Evolutionary conservation across 2,329 filamentous ascomycete species (phyloP), one percentile per base, ranked within the genome.

Genomic region (Talaromyces sp.): DNA sequence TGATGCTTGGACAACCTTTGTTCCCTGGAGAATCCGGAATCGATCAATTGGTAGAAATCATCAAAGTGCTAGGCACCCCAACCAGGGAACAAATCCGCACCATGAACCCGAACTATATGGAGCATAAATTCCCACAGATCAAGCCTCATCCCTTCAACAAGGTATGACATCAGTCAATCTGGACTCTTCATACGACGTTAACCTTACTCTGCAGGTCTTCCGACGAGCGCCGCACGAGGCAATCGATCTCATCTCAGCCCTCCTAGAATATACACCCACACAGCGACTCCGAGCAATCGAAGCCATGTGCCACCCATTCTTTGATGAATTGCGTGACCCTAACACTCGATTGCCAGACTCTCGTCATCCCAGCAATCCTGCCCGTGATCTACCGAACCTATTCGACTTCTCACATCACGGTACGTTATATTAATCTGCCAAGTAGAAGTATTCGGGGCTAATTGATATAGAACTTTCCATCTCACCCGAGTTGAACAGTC

Each of bases 81-180:
- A 98, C 95, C 41, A 87, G 95, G 69, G 95, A 99, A 78, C 95
- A 99, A 80, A 99, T 99, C 75, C 91, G 95, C 72, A 99, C 95
- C 70, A 99, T 99, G 95, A 99, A 99, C 81, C 95, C 95, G 66
- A 99, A 99, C 81, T 99, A 99, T 81, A 99, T 99, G 95, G 95
- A 99, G 82, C 95, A 99, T 83, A 98, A 98, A 83, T 99, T 99
- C 81, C 95, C 95, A 57, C 95, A 99, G 80, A 99, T 99, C 83
- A 99, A 99, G 84, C 95, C 95, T 65, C 95, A 99, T 76, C 95
- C 95, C 33, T 99, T 99, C 85, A 96, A 91, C 82, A 98, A 98
- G 87, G 87, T 88, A 54, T 24, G 47, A 1, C 0, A 37, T 22
- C n/a, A 6, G n/a, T 37, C 16, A 3, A 13, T 5, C 10, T 24